Conservation (phyloP, 805 yeast genomes). For the Jamesozyma rosinii region DNA sequence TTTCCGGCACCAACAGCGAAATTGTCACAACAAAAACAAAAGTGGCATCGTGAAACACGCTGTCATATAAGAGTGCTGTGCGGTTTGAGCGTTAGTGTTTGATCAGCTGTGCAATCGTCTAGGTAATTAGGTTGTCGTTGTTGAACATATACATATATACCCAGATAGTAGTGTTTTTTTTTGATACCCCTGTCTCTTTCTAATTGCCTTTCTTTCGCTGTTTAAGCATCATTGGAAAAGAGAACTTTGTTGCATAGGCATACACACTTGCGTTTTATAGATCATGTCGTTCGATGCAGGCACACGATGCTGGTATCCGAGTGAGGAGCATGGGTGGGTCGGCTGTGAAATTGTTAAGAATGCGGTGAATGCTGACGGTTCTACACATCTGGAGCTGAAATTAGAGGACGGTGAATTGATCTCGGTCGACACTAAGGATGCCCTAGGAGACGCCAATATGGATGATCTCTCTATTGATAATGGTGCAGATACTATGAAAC, state of each 20-base stretch:
- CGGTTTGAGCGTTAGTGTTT: no score
- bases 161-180: not conserved
- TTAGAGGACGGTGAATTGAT: slow-evolving; percentile 38
- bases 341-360: slow-evolving; percentile 53
- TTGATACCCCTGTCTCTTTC: not conserved
- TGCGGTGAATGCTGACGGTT: slow-evolving; percentile 32
- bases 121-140: no score
- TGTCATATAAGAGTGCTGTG: no score
- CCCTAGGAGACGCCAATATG: slow-evolving; percentile 12
- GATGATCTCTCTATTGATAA: slow-evolving; percentile 13
- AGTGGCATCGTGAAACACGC: no score
- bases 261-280: no score
- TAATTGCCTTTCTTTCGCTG: no score
- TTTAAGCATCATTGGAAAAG: no score
- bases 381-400: slow-evolving; percentile 42
- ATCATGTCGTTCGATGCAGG: slow-evolving; percentile 41
- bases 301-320: slow-evolving; percentile 73
- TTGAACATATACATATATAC: no score
- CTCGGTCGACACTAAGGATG: slow-evolving; percentile 26
- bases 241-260: not conserved
- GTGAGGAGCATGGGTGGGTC: slow-evolving; percentile 59
- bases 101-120: no score
- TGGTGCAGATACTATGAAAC: not conserved
- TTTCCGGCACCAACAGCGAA: no score
- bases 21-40: no score